These are phyloP conservation scores for Colletotrichum sp. DNA, from an alignment of 2,329 filamentous ascomycete species.

Conservation along the genomic window DNA sequence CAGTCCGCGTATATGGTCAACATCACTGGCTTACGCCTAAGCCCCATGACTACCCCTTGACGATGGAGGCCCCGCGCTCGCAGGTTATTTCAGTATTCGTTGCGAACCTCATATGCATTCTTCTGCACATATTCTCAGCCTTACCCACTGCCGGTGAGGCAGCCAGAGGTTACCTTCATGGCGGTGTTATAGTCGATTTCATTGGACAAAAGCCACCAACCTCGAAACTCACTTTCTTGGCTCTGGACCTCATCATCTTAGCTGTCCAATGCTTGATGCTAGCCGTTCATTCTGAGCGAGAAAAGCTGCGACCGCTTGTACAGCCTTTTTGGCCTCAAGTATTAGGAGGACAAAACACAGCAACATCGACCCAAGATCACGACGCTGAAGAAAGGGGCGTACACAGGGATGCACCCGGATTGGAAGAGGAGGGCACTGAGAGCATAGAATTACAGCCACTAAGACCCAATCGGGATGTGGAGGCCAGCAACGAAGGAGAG, in stretches of 20 bases:
- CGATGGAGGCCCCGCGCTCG: constrained; percentile 59
- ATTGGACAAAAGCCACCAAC: constrained; percentile 69
- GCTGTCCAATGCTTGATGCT: constrained; percentile 68
- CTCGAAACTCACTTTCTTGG: constrained; percentile 58
- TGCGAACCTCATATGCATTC: constrained; percentile 64
- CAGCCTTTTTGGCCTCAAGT: constrained; percentile 11
- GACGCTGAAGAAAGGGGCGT: constrained; percentile 64
- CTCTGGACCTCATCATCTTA: constrained; percentile 61
- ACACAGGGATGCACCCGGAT: constrained; percentile 41
- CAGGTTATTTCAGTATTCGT: constrained; percentile 63
- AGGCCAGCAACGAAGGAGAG: neutral
- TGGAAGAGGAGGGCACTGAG: constrained; percentile 39
- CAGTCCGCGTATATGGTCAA: constrained; percentile 63
- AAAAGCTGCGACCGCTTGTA: constrained; percentile 53
- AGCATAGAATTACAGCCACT: constrained; percentile 50
- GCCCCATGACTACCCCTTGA: constrained; percentile 58
- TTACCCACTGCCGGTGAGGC: constrained; percentile 64
- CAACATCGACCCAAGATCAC: constrained; percentile 45
- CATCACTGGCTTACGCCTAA: constrained; percentile 70
- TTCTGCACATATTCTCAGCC: constrained; percentile 62
- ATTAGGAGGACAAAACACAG: neutral
- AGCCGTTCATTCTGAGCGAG: constrained; percentile 64
- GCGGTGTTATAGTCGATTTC: constrained; percentile 71
- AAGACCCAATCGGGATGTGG: constrained; percentile 10
- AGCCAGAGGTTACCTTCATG: constrained; percentile 69